Evolutionary conservation across 2,329 filamentous ascomycete genomes (phyloP).

Genomic region (Hypoxylon sp.): DNA sequence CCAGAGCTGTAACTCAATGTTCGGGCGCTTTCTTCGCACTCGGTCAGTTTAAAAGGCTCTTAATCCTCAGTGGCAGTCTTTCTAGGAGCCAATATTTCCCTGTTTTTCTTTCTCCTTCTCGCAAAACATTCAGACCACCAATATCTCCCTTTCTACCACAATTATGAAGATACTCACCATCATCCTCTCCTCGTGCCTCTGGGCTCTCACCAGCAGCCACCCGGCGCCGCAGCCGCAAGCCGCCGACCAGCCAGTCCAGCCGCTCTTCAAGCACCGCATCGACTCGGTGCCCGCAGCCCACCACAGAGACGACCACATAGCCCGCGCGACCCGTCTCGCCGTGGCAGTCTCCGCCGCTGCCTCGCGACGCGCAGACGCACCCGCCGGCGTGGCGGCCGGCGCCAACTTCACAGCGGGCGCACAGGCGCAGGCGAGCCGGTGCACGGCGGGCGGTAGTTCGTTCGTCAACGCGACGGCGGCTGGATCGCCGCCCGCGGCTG

Average conservation of each 20-base stretch:
- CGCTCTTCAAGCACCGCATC: no score
- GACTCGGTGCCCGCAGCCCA: background rate
- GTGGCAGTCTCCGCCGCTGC: background rate
- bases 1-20: background rate
- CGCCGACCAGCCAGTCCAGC: background rate
- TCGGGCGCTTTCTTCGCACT: no score
- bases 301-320: background rate
- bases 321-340: background rate
- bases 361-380: background rate
- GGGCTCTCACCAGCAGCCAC: conserved; percentile 3
- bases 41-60: background rate
- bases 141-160: background rate
- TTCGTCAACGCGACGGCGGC: conserved; percentile 12
- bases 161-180: conserved; percentile 9
- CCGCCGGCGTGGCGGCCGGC: background rate
- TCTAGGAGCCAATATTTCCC: no score
- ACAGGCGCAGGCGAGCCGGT: background rate
- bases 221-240: background rate
- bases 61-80: background rate
- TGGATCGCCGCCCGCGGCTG: conserved; percentile 4
- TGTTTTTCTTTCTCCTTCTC: no score
- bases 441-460: background rate
- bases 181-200: conserved; percentile 13
- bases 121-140: background rate
- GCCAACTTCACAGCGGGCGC: background rate